A percentile compares a stretch with the other conserved stretches of the same genome.
These are phyloP conservation scores for Aureococcus anophagefferens DNA, from an alignment of 108 stramenopile species.

Conservation along the genomic window DNA sequence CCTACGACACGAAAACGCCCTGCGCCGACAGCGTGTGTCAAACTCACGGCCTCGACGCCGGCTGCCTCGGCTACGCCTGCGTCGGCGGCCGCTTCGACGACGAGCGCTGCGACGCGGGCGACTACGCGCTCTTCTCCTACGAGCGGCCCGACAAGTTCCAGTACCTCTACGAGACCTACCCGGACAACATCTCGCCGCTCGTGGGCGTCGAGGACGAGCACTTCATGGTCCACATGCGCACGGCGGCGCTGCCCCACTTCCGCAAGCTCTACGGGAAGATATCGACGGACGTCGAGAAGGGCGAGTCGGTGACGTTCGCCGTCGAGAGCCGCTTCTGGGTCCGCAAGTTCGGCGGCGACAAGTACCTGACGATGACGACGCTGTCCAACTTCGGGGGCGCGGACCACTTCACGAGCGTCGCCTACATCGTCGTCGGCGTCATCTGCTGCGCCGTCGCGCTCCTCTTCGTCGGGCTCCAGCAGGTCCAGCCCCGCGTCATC, in stretches of 20 bases:
- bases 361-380: conserved; percentile 70
- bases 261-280: conserved; percentile 50
- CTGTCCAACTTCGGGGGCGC: conserved; percentile 78
- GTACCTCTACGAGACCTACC: neutral
- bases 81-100: neutral
- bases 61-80: neutral
- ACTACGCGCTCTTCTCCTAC: neutral
- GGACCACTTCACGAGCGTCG: no score
- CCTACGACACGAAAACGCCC: neutral
- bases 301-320: conserved; percentile 43
- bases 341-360: conserved; percentile 62
- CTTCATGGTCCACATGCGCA: conserved; percentile 98
- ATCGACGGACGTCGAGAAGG: neutral
- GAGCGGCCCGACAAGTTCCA: neutral
- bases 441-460: conserved; percentile 59
- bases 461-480: conserved; percentile 48
- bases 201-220: conserved; percentile 92
- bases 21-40: neutral
- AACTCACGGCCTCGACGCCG: neutral
- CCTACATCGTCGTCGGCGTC: conserved; percentile 68
- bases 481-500: no score
- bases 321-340: conserved; percentile 79
- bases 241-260: conserved; percentile 76
- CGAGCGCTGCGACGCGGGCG: neutral
- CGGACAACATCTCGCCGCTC: conserved; percentile 50